Conservation (phyloP, 495 filamentous ascomycete species). For the Hyphodiscus hymeniophilus region DNA sequence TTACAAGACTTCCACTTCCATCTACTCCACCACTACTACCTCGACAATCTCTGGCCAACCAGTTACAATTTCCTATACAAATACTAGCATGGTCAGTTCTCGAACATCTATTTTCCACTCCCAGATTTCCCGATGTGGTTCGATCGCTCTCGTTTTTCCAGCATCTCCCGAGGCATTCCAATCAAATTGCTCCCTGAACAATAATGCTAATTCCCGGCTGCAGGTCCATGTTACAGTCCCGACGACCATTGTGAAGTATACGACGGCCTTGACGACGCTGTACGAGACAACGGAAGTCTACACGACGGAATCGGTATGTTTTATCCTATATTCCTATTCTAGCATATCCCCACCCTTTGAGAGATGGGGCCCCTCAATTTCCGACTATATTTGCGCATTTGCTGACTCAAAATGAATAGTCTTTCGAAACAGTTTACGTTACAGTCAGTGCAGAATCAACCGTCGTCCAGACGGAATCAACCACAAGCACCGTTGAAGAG, state of each 20-base stretch:
- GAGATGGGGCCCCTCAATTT: background rate
- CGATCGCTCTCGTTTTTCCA: too few species aligned
- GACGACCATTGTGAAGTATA: slow-evolving; percentile 4
- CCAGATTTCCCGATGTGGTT: slow-evolving; percentile 8
- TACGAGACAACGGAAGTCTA: slow-evolving; percentile 16
- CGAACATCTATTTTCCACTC: too few species aligned
- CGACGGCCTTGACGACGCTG: slow-evolving; percentile 7
- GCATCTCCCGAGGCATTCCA: too few species aligned
- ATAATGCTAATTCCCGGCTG: too few species aligned
- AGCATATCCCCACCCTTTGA: too few species aligned
- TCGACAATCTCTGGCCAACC: slow-evolving; percentile 7
- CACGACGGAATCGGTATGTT: slow-evolving; percentile 4
- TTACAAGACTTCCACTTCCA: slow-evolving; percentile 6
- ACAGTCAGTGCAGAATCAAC: slow-evolving; percentile 15
- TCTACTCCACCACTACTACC: slow-evolving; percentile 9
- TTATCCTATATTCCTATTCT: background rate
- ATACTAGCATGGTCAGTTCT: too few species aligned
- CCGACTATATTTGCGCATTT: background rate
- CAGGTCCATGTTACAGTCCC: too few species aligned
- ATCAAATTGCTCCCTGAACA: too few species aligned
- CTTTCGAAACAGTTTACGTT: slow-evolving; percentile 11
- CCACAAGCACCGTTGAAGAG: slow-evolving; percentile 9
- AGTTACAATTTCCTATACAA: slow-evolving; percentile 8
- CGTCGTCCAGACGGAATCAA: slow-evolving; percentile 8
- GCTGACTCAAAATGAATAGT: background rate